phyloP scores from a whole-genome alignment of 441 rosid genomes.

The Corymbia citriodora region DNA sequence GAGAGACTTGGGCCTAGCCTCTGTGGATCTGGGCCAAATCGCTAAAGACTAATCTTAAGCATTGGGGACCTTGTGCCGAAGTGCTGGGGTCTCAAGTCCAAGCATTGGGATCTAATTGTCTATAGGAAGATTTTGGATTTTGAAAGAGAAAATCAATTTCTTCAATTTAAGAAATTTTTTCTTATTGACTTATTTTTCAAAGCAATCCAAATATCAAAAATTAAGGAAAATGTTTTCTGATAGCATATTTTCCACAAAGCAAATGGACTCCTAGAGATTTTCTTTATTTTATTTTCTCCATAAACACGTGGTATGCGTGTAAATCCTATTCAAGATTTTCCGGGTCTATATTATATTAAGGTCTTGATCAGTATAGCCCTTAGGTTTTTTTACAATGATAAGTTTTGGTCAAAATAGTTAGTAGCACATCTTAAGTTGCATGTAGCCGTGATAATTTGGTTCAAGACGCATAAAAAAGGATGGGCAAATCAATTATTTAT shows the following conservation, averaged over 20 bases:
- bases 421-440: background rate
- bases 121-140: background rate
- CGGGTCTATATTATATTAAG: background rate
- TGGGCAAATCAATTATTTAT: background rate
- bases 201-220: background rate
- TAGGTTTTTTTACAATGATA: background rate
- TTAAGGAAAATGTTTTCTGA: background rate
- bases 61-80: background rate
- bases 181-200: background rate
- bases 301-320: background rate
- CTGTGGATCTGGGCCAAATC: fast-evolving
- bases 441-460: background rate
- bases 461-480: background rate
- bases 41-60: background rate
- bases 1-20: background rate
- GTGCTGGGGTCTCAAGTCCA: background rate
- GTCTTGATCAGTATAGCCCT: background rate
- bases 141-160: background rate
- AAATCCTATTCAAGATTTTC: background rate
- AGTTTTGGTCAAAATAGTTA: background rate
- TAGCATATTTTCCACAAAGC: background rate
- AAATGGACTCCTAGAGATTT: background rate
- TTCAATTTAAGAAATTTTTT: background rate
- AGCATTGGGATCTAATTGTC: background rate
- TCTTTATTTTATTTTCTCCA: background rate